These are phyloP conservation scores for Dispira parvispora DNA, from an alignment of 192 early-diverging fungal genomes.

Conservation along the genomic window DNA sequence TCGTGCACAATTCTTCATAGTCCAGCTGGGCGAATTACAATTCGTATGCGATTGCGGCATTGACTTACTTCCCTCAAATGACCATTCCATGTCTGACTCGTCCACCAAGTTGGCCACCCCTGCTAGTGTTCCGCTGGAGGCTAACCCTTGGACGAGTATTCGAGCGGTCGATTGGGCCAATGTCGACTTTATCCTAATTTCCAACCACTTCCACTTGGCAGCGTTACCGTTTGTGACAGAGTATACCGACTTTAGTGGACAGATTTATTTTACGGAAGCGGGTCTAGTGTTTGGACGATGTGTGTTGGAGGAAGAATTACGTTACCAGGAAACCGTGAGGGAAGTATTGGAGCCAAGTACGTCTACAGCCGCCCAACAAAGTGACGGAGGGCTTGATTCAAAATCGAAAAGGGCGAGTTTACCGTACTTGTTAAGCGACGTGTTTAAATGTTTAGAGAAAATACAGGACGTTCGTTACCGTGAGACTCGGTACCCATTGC, in stretches of 20 bases:
- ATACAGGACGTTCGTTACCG: constrained; percentile 26
- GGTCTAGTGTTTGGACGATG: constrained; percentile 53
- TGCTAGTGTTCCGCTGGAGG: too few species aligned
- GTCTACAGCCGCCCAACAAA: not conserved
- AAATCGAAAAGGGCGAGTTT: not conserved
- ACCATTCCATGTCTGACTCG: too few species aligned
- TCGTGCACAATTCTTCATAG: too few species aligned
- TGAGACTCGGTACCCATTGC: constrained; percentile 22
- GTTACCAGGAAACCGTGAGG: not conserved
- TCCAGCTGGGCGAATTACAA: too few species aligned
- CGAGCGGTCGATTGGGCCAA: constrained; percentile 34
- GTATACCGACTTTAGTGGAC: constrained; percentile 58
- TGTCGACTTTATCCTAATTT: constrained; percentile 61
- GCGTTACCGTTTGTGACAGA: constrained; percentile 72
- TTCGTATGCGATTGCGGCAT: too few species aligned
- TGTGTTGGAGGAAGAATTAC: constrained; percentile 20
- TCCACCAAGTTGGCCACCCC: too few species aligned
- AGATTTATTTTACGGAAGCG: constrained; percentile 65
- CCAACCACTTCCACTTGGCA: constrained; percentile 55
- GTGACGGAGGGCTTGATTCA: not conserved
- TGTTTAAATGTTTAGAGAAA: constrained; percentile 25
- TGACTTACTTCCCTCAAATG: too few species aligned
- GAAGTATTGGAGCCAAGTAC: not conserved
- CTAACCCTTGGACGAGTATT: too few species aligned
- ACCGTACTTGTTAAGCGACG: constrained; percentile 25